phyloP scores from a whole-genome alignment of 2,329 filamentous ascomycete species.

The Colletotrichum viniferum region DNA sequence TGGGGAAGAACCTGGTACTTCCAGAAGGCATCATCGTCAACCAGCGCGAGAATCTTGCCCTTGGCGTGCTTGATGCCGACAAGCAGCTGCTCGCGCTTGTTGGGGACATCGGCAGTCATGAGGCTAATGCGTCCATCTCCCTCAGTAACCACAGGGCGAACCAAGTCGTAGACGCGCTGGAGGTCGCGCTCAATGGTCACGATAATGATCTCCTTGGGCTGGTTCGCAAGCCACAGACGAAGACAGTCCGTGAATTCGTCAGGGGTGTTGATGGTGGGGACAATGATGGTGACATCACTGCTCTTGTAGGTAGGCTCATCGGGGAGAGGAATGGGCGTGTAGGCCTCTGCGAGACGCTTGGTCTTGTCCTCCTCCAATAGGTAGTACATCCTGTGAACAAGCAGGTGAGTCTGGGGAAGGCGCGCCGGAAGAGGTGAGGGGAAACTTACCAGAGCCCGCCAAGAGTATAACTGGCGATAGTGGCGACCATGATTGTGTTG shows the following conservation, averaged over 20 bases:
- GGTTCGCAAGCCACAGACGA: constrained; percentile 25
- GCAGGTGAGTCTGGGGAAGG: background rate
- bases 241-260: constrained; percentile 23
- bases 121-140: constrained; percentile 19
- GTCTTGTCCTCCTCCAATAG: constrained; percentile 2
- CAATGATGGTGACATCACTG: constrained; percentile 29
- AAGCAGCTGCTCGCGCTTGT: constrained; percentile 31
- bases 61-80: constrained; percentile 23
- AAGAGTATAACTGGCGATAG: background rate
- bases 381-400: background rate
- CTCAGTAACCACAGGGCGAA: background rate
- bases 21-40: constrained; percentile 34
- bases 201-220: constrained; percentile 30
- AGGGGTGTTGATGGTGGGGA: constrained; percentile 29
- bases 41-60: constrained; percentile 28
- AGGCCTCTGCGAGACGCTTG: background rate
- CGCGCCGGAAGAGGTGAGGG: no score
- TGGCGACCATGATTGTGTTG: background rate
- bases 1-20: constrained; percentile 8
- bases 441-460: background rate
- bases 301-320: background rate
- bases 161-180: constrained; percentile 1
- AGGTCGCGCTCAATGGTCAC: constrained; percentile 24
- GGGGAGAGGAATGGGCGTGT: background rate
- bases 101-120: constrained; percentile 19